Percentiles rank a stretch among this genome's conserved stretches.
Evolutionary conservation across 192 early-diverging fungal genomes (phyloP).

Genomic region (Haplosporangium gracile): DNA sequence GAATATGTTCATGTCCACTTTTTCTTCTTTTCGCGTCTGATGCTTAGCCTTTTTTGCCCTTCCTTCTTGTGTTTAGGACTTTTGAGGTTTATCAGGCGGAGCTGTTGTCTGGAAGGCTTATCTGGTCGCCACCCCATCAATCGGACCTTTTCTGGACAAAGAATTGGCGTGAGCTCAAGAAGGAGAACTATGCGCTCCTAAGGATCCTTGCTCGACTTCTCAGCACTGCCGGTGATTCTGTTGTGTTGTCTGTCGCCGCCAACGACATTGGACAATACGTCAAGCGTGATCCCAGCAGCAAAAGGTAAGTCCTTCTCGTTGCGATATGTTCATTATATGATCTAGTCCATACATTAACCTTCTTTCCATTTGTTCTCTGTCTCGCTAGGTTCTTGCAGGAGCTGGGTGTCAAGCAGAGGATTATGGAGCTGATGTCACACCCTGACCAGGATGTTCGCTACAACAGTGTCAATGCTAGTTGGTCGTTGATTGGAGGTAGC

Average conservation of each 20-base stretch:
- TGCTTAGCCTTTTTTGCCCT: background rate
- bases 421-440: conserved; percentile 97
- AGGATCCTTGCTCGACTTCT: conserved; percentile 73
- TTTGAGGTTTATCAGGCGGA: conserved; percentile 96
- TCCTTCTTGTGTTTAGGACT: conserved; percentile 62
- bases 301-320: conserved; percentile 87
- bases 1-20: background rate
- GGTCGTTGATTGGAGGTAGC: conserved; percentile 20
- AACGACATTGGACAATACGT: conserved; percentile 94
- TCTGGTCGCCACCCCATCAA: conserved; percentile 93
- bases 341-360: background rate
- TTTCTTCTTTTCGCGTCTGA: too few relatives aligned
- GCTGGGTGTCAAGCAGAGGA: conserved; percentile 89
- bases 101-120: conserved; percentile 84
- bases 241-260: conserved; percentile 83
- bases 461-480: conserved; percentile 25
- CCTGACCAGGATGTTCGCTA: conserved; percentile 91
- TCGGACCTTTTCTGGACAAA: conserved; percentile 97
- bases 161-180: conserved; percentile 84
- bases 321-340: conserved; percentile 43
- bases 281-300: conserved; percentile 87
- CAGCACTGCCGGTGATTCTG: conserved; percentile 69
- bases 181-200: conserved; percentile 81
- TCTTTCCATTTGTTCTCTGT: background rate
- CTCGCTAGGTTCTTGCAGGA: conserved; percentile 77